phyloP scores from a whole-genome alignment of 2,329 filamentous ascomycete species.

The Xylariaceae sp. region DNA sequence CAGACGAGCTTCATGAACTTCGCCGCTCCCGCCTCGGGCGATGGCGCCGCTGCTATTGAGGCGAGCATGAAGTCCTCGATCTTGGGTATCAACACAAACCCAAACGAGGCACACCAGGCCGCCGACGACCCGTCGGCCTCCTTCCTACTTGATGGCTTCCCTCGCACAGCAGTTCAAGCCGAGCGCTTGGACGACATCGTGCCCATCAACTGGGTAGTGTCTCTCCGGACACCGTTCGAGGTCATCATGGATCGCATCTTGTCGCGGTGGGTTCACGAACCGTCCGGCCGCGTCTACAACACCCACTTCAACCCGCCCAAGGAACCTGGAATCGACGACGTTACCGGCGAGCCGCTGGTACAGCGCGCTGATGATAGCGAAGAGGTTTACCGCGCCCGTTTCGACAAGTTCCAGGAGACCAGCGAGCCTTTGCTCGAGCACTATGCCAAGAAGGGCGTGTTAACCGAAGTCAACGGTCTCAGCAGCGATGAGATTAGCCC shows the following conservation, averaged over 20 bases:
- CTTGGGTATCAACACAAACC: slow-evolving; percentile 36
- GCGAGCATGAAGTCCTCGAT: slow-evolving; percentile 37
- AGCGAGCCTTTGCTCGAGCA: slow-evolving; percentile 81
- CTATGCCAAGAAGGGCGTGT: slow-evolving; percentile 75
- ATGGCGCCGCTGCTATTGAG: slow-evolving; percentile 28
- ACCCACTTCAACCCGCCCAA: slow-evolving; percentile 85
- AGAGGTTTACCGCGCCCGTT: slow-evolving; percentile 74
- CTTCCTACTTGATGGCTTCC: slow-evolving; percentile 95
- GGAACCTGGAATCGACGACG: slow-evolving; percentile 74
- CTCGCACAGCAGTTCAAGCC: slow-evolving; percentile 79
- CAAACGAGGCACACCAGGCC: slow-evolving; percentile 36
- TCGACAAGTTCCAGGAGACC: slow-evolving; percentile 81
- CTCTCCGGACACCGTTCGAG: slow-evolving; percentile 75
- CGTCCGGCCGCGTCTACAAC: slow-evolving; percentile 91
- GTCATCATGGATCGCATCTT: slow-evolving; percentile 87
- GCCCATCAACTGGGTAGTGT: slow-evolving; percentile 92
- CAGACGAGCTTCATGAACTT: slow-evolving; percentile 49
- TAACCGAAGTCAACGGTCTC: slow-evolving; percentile 82
- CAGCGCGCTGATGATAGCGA: slow-evolving; percentile 83
- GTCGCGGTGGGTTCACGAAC: slow-evolving; percentile 87
- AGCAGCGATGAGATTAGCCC: slow-evolving; percentile 94
- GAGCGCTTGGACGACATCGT: slow-evolving; percentile 70
- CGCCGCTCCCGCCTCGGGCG: slow-evolving; percentile 37
- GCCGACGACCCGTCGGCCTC: slow-evolving; percentile 73
- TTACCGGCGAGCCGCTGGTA: slow-evolving; percentile 81